These are phyloP conservation scores for Candida suzukii DNA, from an alignment of 805 yeast species.

Conservation along the genomic window DNA sequence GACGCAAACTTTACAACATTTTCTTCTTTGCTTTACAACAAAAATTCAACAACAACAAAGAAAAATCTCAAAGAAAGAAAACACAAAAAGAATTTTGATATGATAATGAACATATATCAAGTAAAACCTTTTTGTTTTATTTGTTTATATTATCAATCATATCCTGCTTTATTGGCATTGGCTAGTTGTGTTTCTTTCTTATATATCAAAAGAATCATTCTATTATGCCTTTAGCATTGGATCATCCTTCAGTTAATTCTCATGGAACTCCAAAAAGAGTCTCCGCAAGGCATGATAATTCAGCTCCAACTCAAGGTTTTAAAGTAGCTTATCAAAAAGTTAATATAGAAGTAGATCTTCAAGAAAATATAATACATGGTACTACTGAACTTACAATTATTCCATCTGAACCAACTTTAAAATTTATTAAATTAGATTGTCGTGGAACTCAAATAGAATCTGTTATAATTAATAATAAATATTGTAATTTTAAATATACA, in stretches of 20 bases:
- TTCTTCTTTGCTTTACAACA: too few species aligned
- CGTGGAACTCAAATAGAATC: slow-evolving; percentile 62
- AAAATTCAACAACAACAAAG: too few species aligned
- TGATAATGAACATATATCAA: too few species aligned
- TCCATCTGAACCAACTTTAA: slow-evolving; percentile 57
- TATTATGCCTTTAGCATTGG: slow-evolving; percentile 7
- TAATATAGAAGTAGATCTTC: slow-evolving; percentile 69
- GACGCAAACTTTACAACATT: too few species aligned
- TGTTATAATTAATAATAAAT: slow-evolving; percentile 58
- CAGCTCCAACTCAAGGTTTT: slow-evolving; percentile 37
- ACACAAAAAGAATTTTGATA: too few species aligned
- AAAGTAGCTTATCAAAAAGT: slow-evolving; percentile 82
- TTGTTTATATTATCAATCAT: too few species aligned
- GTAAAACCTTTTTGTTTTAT: too few species aligned
- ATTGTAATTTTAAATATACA: slow-evolving; percentile 45
- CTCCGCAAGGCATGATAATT: background rate
- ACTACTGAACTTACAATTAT: slow-evolving; percentile 76
- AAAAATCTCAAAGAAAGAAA: too few species aligned
- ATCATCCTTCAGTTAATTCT: slow-evolving; percentile 17
- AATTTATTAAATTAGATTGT: slow-evolving; percentile 66
- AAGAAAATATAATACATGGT: slow-evolving; percentile 54
- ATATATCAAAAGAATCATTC: too few species aligned
- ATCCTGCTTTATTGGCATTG: too few species aligned
- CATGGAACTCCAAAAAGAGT: slow-evolving; percentile 14
- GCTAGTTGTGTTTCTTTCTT: too few species aligned